These are phyloP conservation scores for Trichoderma virens DNA, from an alignment of 495 filamentous ascomycete species.

Conservation along the genomic window DNA sequence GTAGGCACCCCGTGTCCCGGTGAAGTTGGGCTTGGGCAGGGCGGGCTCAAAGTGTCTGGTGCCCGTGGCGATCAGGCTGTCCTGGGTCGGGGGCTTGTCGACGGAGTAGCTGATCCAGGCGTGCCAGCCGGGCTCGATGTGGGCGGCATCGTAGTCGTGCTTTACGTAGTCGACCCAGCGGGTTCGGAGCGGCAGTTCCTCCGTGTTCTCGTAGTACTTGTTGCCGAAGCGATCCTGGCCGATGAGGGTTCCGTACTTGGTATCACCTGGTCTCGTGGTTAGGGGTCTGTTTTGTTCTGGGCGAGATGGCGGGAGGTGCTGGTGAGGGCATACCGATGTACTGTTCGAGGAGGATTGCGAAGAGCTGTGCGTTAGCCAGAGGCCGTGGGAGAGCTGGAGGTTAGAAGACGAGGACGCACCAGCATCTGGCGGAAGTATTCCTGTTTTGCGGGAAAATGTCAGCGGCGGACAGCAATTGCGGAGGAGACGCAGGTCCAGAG, in stretches of 20 bases:
- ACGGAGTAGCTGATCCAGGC: constrained; percentile 93
- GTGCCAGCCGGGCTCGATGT: constrained; percentile 97
- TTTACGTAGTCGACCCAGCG: constrained; percentile 97
- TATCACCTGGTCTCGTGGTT: constrained; percentile 63
- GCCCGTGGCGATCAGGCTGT: constrained; percentile 59
- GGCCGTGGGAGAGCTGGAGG: constrained; percentile 9
- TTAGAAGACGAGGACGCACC: constrained; percentile 45
- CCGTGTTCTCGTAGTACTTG: constrained; percentile 93
- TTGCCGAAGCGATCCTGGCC: constrained; percentile 87
- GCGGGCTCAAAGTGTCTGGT: constrained; percentile 64
- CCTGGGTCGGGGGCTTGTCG: constrained; percentile 73
- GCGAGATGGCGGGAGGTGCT: neutral
- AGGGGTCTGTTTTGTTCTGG: neutral
- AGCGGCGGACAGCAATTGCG: constrained; percentile 10
- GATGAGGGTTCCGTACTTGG: constrained; percentile 85
- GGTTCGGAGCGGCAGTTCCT: constrained; percentile 91
- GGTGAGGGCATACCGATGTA: constrained; percentile 51
- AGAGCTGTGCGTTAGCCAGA: constrained; percentile 22
- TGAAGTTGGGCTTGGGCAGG: constrained; percentile 65
- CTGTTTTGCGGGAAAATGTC: constrained; percentile 37
- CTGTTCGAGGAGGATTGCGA: constrained; percentile 32
- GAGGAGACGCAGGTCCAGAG: neutral
- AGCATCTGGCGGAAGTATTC: constrained; percentile 88
- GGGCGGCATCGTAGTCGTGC: constrained; percentile 73
- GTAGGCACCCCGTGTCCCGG: constrained; percentile 67